Evolutionary conservation across 805 yeast species (phyloP).

Genomic region (Ogataea angusta): DNA sequence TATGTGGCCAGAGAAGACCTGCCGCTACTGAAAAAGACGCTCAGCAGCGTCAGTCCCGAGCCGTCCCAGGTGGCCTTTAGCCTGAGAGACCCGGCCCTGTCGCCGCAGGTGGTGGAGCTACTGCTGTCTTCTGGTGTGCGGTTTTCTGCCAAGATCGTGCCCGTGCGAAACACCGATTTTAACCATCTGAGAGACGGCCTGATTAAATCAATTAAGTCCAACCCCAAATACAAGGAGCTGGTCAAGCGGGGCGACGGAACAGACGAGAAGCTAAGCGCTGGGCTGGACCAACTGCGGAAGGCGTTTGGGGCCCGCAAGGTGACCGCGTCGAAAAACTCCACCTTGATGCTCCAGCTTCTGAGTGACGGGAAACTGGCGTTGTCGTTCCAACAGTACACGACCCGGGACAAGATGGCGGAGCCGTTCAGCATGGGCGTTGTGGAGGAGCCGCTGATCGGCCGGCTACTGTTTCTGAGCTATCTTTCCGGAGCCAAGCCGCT

Average conservation of each 20-base stretch:
- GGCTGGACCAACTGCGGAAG: conserved; percentile 62
- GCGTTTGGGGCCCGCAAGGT: conserved; percentile 60
- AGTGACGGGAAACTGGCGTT: conserved; percentile 45
- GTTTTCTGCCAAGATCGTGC: conserved; percentile 73
- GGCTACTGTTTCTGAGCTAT: conserved; percentile 72
- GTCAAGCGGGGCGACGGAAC: conserved; percentile 43
- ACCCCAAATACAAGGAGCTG: conserved; percentile 51
- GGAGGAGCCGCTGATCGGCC: conserved; percentile 57
- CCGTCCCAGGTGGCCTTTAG: conserved; percentile 36
- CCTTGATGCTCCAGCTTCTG: conserved; percentile 55
- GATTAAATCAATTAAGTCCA: conserved; percentile 71
- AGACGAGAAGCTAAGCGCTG: conserved; percentile 34
- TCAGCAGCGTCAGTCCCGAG: not conserved
- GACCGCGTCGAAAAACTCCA: conserved; percentile 72
- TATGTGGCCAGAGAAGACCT: conserved; percentile 67
- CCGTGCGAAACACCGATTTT: conserved; percentile 88
- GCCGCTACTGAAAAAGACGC: conserved; percentile 29
- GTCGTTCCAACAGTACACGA: conserved; percentile 40
- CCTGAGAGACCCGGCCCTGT: conserved; percentile 48
- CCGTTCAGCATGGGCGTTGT: conserved; percentile 53
- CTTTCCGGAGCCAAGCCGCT: conserved; percentile 67
- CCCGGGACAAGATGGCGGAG: conserved; percentile 29
- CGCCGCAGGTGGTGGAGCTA: conserved; percentile 51
- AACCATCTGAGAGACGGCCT: conserved; percentile 88
- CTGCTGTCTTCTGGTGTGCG: conserved; percentile 59